Evolutionary conservation across 1,139 yeast species (phyloP).

Genomic region (Sugiyamaella japonica): DNA sequence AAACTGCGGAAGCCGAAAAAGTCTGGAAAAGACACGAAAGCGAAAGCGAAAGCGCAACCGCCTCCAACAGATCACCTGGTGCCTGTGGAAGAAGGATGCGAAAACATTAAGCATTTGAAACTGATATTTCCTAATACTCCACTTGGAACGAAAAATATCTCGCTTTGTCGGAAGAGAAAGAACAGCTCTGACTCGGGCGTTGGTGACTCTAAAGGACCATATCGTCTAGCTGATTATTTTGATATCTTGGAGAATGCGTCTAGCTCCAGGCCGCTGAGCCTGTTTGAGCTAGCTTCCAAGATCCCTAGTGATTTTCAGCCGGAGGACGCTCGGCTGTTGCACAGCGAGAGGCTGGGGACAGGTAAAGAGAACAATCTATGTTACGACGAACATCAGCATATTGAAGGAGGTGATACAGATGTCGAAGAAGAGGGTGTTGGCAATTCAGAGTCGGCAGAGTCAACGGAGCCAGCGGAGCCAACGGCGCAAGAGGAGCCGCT

Average conservation of each 20-base stretch:
- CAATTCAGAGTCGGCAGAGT: neutral
- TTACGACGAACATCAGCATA: neutral
- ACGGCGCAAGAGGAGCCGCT: too few relatives aligned
- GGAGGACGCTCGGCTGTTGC: conserved; percentile 7
- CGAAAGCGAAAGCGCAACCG: neutral
- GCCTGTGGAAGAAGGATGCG: conserved; percentile 14
- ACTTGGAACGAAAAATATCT: neutral
- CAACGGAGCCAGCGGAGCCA: too few relatives aligned
- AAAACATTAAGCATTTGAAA: conserved; percentile 8
- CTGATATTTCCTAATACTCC: conserved; percentile 14
- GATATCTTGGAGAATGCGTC: neutral
- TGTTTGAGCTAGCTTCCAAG: conserved; percentile 10
- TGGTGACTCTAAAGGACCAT: neutral
- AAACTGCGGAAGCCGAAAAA: conserved; percentile 4
- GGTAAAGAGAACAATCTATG: neutral
- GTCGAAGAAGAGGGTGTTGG: neutral
- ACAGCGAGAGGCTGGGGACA: neutral
- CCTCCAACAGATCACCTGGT: conserved; percentile 3
- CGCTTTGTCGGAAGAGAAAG: neutral
- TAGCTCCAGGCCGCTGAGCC: neutral
- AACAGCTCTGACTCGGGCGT: neutral
- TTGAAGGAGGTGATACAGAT: conserved; percentile 11
- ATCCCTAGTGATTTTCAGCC: conserved; percentile 14
- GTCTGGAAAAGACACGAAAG: neutral
- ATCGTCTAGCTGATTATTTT: neutral